Percentiles rank a stretch among this genome's conserved stretches.
Conservation (phyloP, 1,284 basidiomycete species). For the Neonothopanus nambi region DNA sequence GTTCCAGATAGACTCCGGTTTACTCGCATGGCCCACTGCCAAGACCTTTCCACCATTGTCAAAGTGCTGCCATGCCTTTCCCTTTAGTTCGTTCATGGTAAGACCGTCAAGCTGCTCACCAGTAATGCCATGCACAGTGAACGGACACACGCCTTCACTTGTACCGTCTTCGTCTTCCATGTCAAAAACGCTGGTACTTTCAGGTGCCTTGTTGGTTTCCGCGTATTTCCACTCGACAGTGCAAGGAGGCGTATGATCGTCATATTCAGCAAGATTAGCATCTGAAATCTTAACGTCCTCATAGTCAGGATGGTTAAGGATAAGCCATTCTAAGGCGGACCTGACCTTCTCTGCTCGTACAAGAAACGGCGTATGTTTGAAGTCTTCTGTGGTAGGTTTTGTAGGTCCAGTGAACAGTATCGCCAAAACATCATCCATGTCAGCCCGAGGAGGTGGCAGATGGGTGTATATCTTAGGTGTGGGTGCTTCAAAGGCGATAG, state of each 20-base stretch:
- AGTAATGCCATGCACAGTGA: constrained; percentile 21
- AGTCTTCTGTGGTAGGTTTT: constrained; percentile 19
- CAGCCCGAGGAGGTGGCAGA: constrained; percentile 10
- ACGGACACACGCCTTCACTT: constrained; percentile 19
- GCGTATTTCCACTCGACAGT: constrained; percentile 25
- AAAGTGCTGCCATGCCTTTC: too few species aligned
- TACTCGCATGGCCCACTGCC: too few species aligned
- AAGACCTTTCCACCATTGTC: too few species aligned
- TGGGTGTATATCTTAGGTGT: too few species aligned
- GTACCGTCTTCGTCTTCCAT: constrained; percentile 17
- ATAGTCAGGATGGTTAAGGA: too few species aligned
- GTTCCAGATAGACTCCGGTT: too few species aligned
- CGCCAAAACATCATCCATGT: constrained; percentile 8
- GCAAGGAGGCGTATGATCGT: constrained; percentile 30
- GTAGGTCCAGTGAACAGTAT: constrained; percentile 4
- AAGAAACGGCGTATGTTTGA: constrained; percentile 24
- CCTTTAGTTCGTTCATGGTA: constrained; percentile 18
- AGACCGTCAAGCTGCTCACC: constrained; percentile 13
- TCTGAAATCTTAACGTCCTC: constrained; percentile 20
- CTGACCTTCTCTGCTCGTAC: too few species aligned
- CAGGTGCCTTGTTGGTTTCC: constrained; percentile 17
- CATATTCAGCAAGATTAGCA: neutral
- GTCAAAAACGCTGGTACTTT: constrained; percentile 16
- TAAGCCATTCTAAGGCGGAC: too few species aligned
- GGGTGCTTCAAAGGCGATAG: constrained; percentile 27